Percentiles rank a stretch among this genome's conserved stretches.
phyloP scores from a whole-genome alignment of 1,284 basidiomycete genomes.

The Melanopsichium pennsylvanicum region DNA sequence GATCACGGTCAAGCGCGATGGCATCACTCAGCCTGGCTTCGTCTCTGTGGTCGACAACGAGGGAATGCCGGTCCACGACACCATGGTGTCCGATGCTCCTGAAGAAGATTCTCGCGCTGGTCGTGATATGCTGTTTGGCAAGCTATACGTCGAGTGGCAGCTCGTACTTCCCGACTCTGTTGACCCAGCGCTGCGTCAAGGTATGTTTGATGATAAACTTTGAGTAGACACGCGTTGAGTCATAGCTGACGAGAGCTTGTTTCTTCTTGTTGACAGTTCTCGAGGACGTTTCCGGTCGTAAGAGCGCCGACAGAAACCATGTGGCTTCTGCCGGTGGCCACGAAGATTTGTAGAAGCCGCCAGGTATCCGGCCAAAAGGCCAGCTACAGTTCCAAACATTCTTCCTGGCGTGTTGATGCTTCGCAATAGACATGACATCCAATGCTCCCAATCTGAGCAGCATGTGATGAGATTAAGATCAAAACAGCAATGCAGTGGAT shows the following conservation, averaged over 20 bases:
- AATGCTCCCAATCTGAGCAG: no score
- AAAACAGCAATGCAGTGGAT: no score
- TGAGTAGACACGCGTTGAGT: no score
- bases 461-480: no score
- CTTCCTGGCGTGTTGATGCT: no score
- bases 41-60: conserved; percentile 52
- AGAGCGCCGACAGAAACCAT: background rate
- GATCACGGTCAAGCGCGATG: conserved; percentile 45
- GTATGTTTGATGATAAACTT: conserved; percentile 10
- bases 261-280: conserved; percentile 7
- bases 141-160: conserved; percentile 61
- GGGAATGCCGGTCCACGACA: conserved; percentile 59
- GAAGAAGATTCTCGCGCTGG: conserved; percentile 30
- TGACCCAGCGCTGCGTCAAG: conserved; percentile 40
- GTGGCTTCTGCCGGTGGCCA: background rate
- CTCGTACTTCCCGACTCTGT: conserved; percentile 55
- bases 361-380: no score
- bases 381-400: no score
- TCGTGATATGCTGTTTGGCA: conserved; percentile 46
- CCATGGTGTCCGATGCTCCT: conserved; percentile 22
- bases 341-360: conserved; percentile 22
- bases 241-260: background rate
- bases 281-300: conserved; percentile 15
- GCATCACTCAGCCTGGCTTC: conserved; percentile 58
- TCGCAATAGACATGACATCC: no score